A percentile compares a stretch with the other conserved stretches of the same genome.
These are phyloP conservation scores for Alternaria rosae DNA, from an alignment of 2,329 filamentous ascomycete species.

Conservation along the genomic window DNA sequence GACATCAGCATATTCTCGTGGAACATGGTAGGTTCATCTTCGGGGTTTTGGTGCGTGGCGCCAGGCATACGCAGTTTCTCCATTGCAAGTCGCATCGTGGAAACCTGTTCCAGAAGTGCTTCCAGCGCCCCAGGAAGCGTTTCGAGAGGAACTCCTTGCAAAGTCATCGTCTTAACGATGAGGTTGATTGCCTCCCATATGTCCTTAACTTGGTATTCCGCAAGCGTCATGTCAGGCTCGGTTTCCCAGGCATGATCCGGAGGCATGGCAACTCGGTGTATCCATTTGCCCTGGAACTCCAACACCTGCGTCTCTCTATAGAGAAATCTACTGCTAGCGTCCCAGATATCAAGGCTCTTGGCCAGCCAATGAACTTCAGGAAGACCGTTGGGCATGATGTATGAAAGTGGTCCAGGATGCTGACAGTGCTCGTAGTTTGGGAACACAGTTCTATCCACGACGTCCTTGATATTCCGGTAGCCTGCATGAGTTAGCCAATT, in stretches of 20 bases:
- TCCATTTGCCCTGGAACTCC: background rate
- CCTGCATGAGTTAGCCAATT: slow-evolving; percentile 24
- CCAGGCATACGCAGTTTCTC: slow-evolving; percentile 17
- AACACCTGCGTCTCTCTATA: slow-evolving; percentile 12
- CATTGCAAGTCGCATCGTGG: slow-evolving; percentile 17
- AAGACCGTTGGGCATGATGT: slow-evolving; percentile 23
- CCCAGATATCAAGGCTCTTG: slow-evolving; percentile 10
- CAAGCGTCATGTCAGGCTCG: slow-evolving; percentile 1
- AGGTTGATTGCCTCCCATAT: slow-evolving; percentile 3
- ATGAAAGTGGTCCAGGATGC: slow-evolving; percentile 5
- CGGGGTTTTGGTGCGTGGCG: slow-evolving; percentile 11
- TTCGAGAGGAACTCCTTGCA: background rate
- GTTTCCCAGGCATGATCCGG: background rate
- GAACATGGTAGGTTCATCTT: slow-evolving; percentile 27
- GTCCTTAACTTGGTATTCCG: background rate
- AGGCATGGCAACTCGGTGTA: background rate
- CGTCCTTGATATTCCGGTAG: slow-evolving; percentile 31
- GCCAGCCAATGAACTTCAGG: slow-evolving; percentile 17
- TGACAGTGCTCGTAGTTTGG: slow-evolving; percentile 28
- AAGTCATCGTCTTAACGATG: background rate
- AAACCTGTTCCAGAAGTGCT: slow-evolving; percentile 5
- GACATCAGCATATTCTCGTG: slow-evolving; percentile 34
- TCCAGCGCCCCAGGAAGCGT: background rate
- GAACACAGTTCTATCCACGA: slow-evolving; percentile 36
- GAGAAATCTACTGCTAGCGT: slow-evolving; percentile 19